Base-by-base conservation (phyloP, 2,329 filamentous ascomycete genomes). In the Sordariomycetes sp. region DNA sequence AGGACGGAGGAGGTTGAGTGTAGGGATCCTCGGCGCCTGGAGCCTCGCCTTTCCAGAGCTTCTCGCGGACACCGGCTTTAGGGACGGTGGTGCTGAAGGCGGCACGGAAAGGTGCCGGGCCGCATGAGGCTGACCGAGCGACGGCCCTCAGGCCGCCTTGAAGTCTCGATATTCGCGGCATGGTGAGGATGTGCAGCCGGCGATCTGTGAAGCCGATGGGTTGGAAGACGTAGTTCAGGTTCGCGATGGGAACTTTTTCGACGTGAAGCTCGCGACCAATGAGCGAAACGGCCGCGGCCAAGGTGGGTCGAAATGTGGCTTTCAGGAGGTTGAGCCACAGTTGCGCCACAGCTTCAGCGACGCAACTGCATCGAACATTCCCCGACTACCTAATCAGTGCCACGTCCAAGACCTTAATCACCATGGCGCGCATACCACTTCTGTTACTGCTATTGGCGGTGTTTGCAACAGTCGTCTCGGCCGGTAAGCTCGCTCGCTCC, bases 141-240 rank as follows among this genome's bases (percentile, higher is more conserved):
- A n/a, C n/a, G n/a, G n/a, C n/a, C n/a, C n/a, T n/a, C n/a, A n/a
- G n/a, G n/a, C n/a, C n/a, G n/a, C n/a, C n/a, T n/a, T n/a, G n/a
- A n/a, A 56, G 43, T 42, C 56, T 50, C 37, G 59, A 46, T 60
- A 66, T 54, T 51, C 63, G 59, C 38, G 62, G 50, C 61, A 68
- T 66, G 43, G 41, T 53, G 40, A 30, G n/a, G n/a, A n/a, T n/a
- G n/a, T n/a, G n/a, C n/a, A n/a, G n/a, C n/a, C n/a, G n/a, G n/a
- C n/a, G n/a, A n/a, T n/a, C n/a, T n/a, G n/a, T n/a, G n/a, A n/a
- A n/a, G n/a, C n/a, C n/a, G n/a, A n/a, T n/a, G n/a, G n/a, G n/a
- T n/a, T n/a, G n/a, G n/a, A n/a, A n/a, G n/a, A n/a, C n/a, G n/a
- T n/a, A n/a, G n/a, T 23, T 4, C 16, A 12, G n/a, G 21, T 15